Percentiles rank a stretch among this genome's conserved stretches.
phyloP scores from a whole-genome alignment of 352 stramenopile genomes.

The Pythium apleroticum region DNA sequence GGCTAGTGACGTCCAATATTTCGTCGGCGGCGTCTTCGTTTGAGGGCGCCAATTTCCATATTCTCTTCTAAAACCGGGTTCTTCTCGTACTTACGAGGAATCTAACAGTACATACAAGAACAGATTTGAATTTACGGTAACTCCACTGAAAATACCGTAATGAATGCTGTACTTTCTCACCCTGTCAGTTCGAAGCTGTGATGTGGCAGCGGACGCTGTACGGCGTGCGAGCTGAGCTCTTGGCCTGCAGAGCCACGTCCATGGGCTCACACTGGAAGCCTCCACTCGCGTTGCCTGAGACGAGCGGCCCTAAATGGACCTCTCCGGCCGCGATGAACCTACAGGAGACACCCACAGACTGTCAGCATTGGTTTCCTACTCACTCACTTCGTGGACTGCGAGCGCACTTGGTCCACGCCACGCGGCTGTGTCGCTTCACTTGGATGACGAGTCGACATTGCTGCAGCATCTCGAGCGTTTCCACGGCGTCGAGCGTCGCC shows the following conservation, averaged over 20 bases:
- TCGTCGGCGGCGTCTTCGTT: not conserved
- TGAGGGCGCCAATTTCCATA: constrained; percentile 8
- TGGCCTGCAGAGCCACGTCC: too few species aligned
- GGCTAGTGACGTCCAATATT: not conserved
- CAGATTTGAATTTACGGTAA: not conserved
- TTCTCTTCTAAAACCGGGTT: constrained; percentile 13
- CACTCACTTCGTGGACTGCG: too few species aligned
- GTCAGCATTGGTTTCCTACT: too few species aligned
- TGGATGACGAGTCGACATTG: not conserved
- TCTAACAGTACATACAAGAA: not conserved
- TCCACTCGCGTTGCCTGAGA: too few species aligned
- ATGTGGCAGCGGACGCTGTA: too few species aligned
- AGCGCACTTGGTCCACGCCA: not conserved
- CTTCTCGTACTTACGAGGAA: not conserved
- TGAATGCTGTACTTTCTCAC: too few species aligned
- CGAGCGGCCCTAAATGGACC: too few species aligned
- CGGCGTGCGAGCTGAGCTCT: too few species aligned
- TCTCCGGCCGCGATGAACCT: too few species aligned
- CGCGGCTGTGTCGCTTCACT: not conserved
- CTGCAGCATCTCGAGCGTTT: not conserved
- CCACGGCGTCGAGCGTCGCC: not conserved
- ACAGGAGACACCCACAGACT: too few species aligned
- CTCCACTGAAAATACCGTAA: not conserved
- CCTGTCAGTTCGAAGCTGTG: too few species aligned
- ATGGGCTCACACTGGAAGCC: too few species aligned